Evolutionary conservation across 2,329 filamentous ascomycete genomes (phyloP), one percentile per base, ranked within the genome.

Genomic region (Trichoderma koningii): DNA sequence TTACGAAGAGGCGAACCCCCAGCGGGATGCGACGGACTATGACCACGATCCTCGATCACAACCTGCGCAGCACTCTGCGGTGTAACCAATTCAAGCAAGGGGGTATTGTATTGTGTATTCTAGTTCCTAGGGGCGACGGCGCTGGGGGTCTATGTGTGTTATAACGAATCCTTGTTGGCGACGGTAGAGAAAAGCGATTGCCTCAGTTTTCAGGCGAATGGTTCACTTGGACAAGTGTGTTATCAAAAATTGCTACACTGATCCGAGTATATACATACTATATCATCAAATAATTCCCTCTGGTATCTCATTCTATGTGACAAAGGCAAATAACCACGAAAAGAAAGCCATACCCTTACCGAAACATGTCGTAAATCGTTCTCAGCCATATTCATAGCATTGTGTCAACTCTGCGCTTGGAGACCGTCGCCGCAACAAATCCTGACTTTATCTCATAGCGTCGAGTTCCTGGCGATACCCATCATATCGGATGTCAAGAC

Each of bases 401-500:
- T 6, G 21, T 26, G 34, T 41, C 44, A 61, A 51, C 28, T 6
- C 21, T 17, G 50, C 17, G 7, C 19, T 2, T 10, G 21, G 21
- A 12, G 17, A 1, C 3, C 7, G n/a, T 9, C 5, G 6, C 5
- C 4, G 12, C 30, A 45, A 45, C 19, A 55, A 23, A n/a, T 0
- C 3, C 7, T 30, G n/a, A 6, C 34, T 34, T 15, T 9, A 10
- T 26, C 61, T 60, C 60, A 64, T n/a, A 66, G 23, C 19, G 48
- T 52, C 15, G 48, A 51, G 41, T 64, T 60, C 19, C 64, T 60
- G 15, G 48, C 48, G 47, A 67, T 55, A 3, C 48, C 50, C 12
- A 79, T 76, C 48, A 74, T 73, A 68, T 80, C 77, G 30, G 66
- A 70, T 3, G 69, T 63, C 47, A 82, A 60, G 66, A 76, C 67